phyloP scores from a whole-genome alignment of 805 yeast species.

The Saccharomyces mikatae region DNA sequence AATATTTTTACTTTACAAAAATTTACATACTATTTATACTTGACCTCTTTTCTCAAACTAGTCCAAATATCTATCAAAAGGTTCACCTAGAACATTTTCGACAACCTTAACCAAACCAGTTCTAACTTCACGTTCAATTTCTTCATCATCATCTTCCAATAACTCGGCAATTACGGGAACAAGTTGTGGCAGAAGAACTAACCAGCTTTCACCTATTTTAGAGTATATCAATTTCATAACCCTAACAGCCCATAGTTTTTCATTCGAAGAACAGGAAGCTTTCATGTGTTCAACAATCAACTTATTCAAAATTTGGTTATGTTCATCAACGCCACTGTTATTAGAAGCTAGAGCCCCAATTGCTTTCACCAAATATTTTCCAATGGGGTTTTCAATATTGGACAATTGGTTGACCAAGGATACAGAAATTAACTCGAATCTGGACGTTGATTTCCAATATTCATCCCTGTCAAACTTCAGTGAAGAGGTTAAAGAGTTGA shows the following conservation, averaged over 20 bases:
- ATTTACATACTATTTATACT: neutral
- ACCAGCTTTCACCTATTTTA: slow-evolving; percentile 92
- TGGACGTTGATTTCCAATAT: slow-evolving; percentile 83
- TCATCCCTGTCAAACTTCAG: slow-evolving; percentile 89
- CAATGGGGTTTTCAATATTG: slow-evolving; percentile 64
- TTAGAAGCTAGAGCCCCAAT: slow-evolving; percentile 66
- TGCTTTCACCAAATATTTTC: slow-evolving; percentile 73
- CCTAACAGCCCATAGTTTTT: slow-evolving; percentile 74
- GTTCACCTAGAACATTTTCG: slow-evolving; percentile 90
- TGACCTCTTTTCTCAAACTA: slow-evolving; percentile 10
- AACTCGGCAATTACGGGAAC: slow-evolving; percentile 94
- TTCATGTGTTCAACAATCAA: slow-evolving; percentile 59
- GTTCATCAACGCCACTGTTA: slow-evolving; percentile 60
- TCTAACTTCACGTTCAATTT: slow-evolving; percentile 85
- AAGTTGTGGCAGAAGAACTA: slow-evolving; percentile 80
- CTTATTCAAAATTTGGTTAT: slow-evolving; percentile 66
- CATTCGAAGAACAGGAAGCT: slow-evolving; percentile 46
- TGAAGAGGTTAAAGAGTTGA: slow-evolving; percentile 67
- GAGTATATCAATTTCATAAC: slow-evolving; percentile 75
- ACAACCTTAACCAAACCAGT: slow-evolving; percentile 83
- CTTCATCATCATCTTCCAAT: slow-evolving; percentile 91
- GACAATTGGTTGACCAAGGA: slow-evolving; percentile 59
- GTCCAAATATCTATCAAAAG: slow-evolving; percentile 72
- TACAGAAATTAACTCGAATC: slow-evolving; percentile 65
- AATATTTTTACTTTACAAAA: neutral